Evolutionary conservation across 768 basidiomycete genomes (phyloP).

Genomic region (Collybiopsis confluens): DNA sequence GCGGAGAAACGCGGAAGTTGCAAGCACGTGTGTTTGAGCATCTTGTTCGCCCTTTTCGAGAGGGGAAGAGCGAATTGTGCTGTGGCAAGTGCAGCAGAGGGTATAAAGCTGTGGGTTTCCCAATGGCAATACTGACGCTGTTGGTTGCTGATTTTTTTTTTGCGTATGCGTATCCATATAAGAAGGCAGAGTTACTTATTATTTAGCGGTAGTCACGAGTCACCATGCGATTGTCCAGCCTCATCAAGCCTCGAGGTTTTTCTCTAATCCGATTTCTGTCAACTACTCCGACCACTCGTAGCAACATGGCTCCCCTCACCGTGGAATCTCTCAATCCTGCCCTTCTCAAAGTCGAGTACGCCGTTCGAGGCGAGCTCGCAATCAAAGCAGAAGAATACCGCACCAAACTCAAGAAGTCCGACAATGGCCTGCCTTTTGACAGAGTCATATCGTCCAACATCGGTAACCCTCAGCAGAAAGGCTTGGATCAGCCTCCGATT

Average conservation of each 20-base stretch:
- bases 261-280: neutral
- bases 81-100: conserved; percentile 1
- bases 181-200: neutral
- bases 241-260: conserved; percentile 1
- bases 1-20: too few species aligned
- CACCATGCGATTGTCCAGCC: neutral
- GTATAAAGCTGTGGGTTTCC: neutral
- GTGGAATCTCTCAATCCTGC: conserved; percentile 76
- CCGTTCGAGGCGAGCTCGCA: conserved; percentile 94
- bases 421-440: conserved; percentile 73
- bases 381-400: conserved; percentile 87
- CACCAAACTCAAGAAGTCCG: conserved; percentile 57
- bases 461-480: conserved; percentile 96
- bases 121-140: neutral
- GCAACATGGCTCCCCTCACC: conserved; percentile 55
- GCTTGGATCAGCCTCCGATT: conserved; percentile 88
- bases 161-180: too few species aligned
- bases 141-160: neutral
- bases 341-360: conserved; percentile 88
- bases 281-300: neutral
- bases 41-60: neutral
- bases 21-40: too few species aligned
- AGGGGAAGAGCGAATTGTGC: neutral
- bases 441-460: conserved; percentile 90
- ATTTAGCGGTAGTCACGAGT: neutral